These are phyloP conservation scores for Graphiopsis chlorocephala DNA, from an alignment of 2,329 filamentous ascomycete genomes.

Conservation along the genomic window DNA sequence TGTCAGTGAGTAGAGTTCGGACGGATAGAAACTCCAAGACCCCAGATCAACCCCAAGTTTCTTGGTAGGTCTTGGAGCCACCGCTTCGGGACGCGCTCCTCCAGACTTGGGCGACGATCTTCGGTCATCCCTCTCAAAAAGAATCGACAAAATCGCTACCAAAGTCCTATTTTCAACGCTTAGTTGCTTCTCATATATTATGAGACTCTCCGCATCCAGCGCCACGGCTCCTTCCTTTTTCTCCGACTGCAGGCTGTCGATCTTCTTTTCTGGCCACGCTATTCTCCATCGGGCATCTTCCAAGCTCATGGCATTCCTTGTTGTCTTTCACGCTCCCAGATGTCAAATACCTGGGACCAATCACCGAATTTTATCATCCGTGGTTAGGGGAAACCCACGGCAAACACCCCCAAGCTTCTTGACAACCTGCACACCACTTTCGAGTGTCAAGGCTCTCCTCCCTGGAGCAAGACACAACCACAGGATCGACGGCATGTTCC, in stretches of 20 bases:
- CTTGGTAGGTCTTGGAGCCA: slow-evolving; percentile 10
- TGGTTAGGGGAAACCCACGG: slow-evolving; percentile 7
- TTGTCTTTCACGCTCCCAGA: not conserved
- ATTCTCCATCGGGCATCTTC: not conserved
- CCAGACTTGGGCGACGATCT: not conserved
- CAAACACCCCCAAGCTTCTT: not conserved
- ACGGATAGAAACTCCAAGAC: slow-evolving; percentile 1
- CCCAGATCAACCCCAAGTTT: not conserved
- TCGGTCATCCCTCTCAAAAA: not conserved
- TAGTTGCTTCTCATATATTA: not conserved
- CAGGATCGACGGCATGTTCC: not conserved
- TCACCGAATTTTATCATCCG: not conserved
- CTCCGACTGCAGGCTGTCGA: slow-evolving; percentile 2
- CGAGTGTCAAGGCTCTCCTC: not conserved
- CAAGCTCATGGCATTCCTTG: slow-evolving; percentile 14
- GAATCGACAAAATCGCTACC: too few species aligned
- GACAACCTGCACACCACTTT: not conserved
- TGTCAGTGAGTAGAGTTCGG: slow-evolving; percentile 3
- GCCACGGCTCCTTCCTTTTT: slow-evolving; percentile 2
- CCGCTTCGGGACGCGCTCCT: slow-evolving; percentile 3
- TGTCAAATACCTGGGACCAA: slow-evolving; percentile 10
- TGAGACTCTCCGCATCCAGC: not conserved
- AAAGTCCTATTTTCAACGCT: not conserved
- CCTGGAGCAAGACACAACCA: not conserved
- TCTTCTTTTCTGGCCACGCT: not conserved